Conservation (phyloP, 495 filamentous ascomycete species). For the Penicillium malachiteum region DNA sequence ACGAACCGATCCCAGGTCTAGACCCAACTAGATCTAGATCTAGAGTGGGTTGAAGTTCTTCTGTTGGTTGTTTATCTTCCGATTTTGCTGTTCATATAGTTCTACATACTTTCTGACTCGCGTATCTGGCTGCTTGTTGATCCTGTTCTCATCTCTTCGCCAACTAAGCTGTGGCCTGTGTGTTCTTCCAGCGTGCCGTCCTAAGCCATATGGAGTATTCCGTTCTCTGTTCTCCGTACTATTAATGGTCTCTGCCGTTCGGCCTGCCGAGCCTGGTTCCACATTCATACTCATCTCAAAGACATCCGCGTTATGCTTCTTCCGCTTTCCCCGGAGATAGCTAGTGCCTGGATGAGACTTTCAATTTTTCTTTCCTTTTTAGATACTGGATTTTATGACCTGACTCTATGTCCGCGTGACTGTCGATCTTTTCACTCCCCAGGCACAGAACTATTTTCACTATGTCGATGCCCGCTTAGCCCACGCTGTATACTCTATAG, state of each 20-base stretch:
- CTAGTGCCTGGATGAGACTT: background rate
- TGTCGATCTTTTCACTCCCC: too few species aligned
- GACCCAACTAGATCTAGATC: conserved; percentile 2
- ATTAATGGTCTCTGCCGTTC: background rate
- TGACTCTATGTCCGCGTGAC: background rate
- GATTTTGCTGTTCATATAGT: background rate
- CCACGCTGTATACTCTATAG: too few species aligned
- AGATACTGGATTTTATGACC: background rate
- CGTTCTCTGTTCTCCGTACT: background rate
- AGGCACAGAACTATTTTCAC: too few species aligned
- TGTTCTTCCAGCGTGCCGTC: background rate
- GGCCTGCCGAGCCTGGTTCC: background rate
- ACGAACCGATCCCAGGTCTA: background rate
- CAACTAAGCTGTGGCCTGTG: background rate
- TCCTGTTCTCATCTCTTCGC: background rate
- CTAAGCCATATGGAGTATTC: background rate
- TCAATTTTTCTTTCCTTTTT: background rate
- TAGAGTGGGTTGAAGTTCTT: background rate
- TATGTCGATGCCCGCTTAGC: too few species aligned
- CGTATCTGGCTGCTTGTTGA: too few species aligned
- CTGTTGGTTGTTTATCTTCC: background rate
- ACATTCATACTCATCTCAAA: background rate
- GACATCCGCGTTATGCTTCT: background rate
- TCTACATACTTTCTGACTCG: background rate
- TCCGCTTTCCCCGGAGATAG: background rate